Evolutionary conservation across 805 yeast species (phyloP), one percentile per base, ranked within the genome.

Genomic region (Candida nitratophila): DNA sequence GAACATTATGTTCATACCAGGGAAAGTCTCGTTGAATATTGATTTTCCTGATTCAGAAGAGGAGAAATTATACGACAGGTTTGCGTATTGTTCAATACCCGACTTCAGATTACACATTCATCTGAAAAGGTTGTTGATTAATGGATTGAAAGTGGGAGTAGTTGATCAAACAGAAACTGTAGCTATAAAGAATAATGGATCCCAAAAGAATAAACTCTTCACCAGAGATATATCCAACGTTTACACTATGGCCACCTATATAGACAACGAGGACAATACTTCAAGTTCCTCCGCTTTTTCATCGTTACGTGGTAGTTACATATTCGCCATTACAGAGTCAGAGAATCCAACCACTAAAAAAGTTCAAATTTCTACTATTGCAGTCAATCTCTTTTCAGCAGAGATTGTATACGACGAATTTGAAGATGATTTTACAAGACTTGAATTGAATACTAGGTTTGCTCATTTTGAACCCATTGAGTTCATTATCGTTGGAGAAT

Each of bases 1-100:
- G 30, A 80, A 83, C 47, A 83, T 86, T 36, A 81, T 80, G 78
- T 68, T 83, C 20, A 70, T 86, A 0, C 84, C 85, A 0, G 96
- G 96, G 0, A 78, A 81, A 57, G 52, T 76, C 30, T 65, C 76
- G 3, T 52, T 80, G 5, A 76, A 80, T 34, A 72, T 70, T 14
- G 69, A 69, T 3, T 72, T 73, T n/a, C 66, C 73, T 2, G 44
- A 46, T 12, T 29, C 50, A 1, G 38, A 36, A 5, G 66, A 66
- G 0, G 85, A 83, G 45, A 51, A 56, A 24, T 54, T 70, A 16
- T 77, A 74, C 53, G 74, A 74, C 41, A 73, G 75, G 44, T 81
- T 86, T 54, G 91, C 96, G 0, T 85, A 86, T 55, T 84, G 95
- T 48, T 81, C 93, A 8, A 84, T 93, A 30, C 98, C 97, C 1